Evolutionary conservation across 805 yeast species (phyloP), one percentile per base, ranked within the genome.

Genomic region (Blastobotrys attinorum): DNA sequence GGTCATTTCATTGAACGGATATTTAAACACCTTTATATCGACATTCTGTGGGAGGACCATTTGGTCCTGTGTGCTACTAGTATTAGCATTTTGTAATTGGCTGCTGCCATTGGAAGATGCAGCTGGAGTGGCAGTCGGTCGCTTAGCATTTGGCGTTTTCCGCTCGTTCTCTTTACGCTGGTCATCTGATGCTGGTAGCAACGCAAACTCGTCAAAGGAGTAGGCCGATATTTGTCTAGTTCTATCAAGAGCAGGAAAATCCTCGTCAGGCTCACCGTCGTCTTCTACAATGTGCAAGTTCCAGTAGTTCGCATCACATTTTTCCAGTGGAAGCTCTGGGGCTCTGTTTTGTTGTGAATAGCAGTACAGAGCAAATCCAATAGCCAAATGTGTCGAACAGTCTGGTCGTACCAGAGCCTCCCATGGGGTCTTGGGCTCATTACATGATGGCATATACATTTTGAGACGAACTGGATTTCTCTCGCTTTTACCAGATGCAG

Each of bases 191-290:
- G 83, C 85, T 48, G 61, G 66, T 42, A 87, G 80, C 10, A 92
- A 58, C 0, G 94, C 95, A 44, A 92, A 75, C 51, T 87, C 96
- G 51, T 80, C 85, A 43, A 79, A 81, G 20, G 87, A 84, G 59
- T 87, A 85, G 0, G 90, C 77, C 2, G 78, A 67, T 22, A 92
- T 67, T 3, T 67, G 54, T 42, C 89, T 69, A 0, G 75, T 71
- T 50, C 97, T 67, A 37, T 83, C 90, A 44, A 92, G 66, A 1
- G 89, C 77, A 1, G 97, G 97, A 66, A 92, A 89, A 42, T 87
- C 85, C 29, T 76, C 81, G 52, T 94, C 98, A 43, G 86, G 88
- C 31, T 84, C 81, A 40, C 94, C 96, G 58, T 89, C 97, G 40
- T 90, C 97, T 59, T 92, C 98, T 1, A 83, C 88, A 18, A 90